Base-by-base conservation (phyloP, 805 yeast species). In the Candida andamanensis region DNA sequence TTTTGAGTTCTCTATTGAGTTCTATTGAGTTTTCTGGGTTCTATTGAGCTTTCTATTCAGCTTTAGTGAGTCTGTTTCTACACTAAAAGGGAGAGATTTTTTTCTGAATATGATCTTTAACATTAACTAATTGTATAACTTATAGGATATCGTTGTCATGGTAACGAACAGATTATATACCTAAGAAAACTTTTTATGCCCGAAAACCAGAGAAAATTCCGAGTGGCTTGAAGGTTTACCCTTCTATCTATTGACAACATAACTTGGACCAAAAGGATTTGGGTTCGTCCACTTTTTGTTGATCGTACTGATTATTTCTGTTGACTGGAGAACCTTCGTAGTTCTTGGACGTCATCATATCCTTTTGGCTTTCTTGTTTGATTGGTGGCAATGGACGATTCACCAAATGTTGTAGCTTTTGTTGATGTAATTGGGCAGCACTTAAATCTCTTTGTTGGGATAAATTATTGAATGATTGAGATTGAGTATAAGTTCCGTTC, bases 391-490 rank as follows among this genome's bases (percentile, higher is more conserved):
- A 60, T 9, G 72, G 72, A 37, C 72, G 52, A 50, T 66, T 66
- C 37, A 65, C 69, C 54, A 66, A 62, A 43, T 63, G 68, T 45
- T 66, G 72, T 49, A 65, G 61, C 49, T 66, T 65, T 42, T 64
- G 71, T 49, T 65, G 72, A 47, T 65, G 70, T 34, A 65, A 63
- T 47, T 66, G 71, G 20, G 69, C 70, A 5, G 69, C 69, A n/a
- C 60, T 46, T 39, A 60, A 49, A 44, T 61, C 69, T 35, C 59
- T 62, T 29, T 56, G 63, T 26, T 45, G 46, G 14, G 40, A 39
- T 14, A 42, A 38, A 23, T 36, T 26, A 27, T 27, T 27, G 6
- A 14, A 29, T 13, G 45, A 52, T 29, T 46, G 50, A 15, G 21
- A 15, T 24, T 33, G 36, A 24, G 23, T 24, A 12, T 7, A 6